Evolutionary conservation across 2,329 filamentous ascomycete species (phyloP).

Genomic region (Acrocalymma vagum): DNA sequence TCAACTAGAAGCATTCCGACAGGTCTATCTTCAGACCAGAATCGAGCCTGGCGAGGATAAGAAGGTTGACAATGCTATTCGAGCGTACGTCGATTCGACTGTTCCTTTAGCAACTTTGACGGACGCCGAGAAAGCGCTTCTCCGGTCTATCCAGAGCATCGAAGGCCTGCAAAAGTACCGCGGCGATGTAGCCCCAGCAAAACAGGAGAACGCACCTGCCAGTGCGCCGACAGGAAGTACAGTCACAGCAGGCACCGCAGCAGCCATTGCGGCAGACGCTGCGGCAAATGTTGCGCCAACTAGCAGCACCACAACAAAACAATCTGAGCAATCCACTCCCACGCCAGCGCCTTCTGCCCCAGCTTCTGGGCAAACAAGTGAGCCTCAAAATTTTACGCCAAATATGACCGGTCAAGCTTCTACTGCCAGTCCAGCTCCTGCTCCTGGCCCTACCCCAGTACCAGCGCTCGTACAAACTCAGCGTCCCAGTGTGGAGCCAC

Average conservation of each 20-base stretch:
- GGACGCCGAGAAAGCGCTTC: constrained; percentile 28
- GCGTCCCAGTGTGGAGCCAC: constrained; percentile 45
- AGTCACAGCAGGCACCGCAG: constrained; percentile 34
- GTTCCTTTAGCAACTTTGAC: constrained; percentile 32
- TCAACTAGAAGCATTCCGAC: constrained; percentile 45
- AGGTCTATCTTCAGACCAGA: constrained; percentile 35
- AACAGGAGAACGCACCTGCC: constrained; percentile 18
- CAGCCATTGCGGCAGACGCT: constrained; percentile 43
- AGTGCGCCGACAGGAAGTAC: constrained; percentile 21
- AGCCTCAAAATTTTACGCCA: constrained; percentile 37
- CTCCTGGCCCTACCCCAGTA: constrained; percentile 13
- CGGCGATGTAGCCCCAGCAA: constrained; percentile 15
- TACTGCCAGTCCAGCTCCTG: constrained; percentile 12
- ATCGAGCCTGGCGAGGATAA: constrained; percentile 31
- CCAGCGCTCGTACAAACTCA: constrained; percentile 24
- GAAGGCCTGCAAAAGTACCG: constrained; percentile 24
- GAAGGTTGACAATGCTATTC: constrained; percentile 45
- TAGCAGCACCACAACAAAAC: constrained; percentile 4
- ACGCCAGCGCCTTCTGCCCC: constrained; percentile 11
- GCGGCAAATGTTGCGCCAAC: constrained; percentile 25
- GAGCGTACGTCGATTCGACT: constrained; percentile 37
- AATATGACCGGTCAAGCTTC: constrained; percentile 32
- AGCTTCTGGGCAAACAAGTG: constrained; percentile 11
- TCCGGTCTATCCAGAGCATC: constrained; percentile 34
- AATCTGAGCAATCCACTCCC: constrained; percentile 5